Conservation (phyloP, 2,329 filamentous ascomycete species). For the Diaporthe velutina region DNA sequence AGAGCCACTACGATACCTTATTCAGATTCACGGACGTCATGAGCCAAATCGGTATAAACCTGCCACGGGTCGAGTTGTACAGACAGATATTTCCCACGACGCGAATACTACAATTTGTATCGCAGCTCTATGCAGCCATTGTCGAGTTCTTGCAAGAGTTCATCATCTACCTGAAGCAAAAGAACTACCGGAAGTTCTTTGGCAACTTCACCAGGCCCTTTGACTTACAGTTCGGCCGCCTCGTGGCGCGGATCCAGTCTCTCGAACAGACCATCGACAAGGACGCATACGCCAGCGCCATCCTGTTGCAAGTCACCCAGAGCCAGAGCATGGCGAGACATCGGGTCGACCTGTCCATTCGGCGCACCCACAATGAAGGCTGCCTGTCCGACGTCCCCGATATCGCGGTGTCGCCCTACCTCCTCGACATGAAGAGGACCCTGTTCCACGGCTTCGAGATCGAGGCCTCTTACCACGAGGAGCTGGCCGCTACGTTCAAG, state of each 20-base stretch:
- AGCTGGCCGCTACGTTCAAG: slow-evolving; percentile 44
- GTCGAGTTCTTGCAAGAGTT: slow-evolving; percentile 44
- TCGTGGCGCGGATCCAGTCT: slow-evolving; percentile 39
- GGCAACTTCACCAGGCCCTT: slow-evolving; percentile 37
- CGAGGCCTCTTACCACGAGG: slow-evolving; percentile 46
- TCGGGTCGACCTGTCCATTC: slow-evolving; percentile 37
- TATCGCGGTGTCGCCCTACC: slow-evolving; percentile 7
- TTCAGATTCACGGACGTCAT: slow-evolving; percentile 45
- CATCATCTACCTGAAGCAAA: slow-evolving; percentile 42
- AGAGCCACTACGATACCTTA: slow-evolving; percentile 44
- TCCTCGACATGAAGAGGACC: slow-evolving; percentile 42
- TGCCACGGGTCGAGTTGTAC: slow-evolving; percentile 44
- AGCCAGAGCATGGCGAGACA: slow-evolving; percentile 40
- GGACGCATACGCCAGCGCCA: slow-evolving; percentile 40
- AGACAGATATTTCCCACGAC: slow-evolving; percentile 43
- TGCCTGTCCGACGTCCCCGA: slow-evolving; percentile 27
- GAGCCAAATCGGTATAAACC: slow-evolving; percentile 44
- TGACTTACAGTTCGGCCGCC: slow-evolving; percentile 40
- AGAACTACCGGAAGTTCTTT: slow-evolving; percentile 29
- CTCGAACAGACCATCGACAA: slow-evolving; percentile 39
- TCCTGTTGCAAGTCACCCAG: slow-evolving; percentile 38
- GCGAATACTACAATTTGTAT: slow-evolving; percentile 46
- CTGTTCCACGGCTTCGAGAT: slow-evolving; percentile 44
- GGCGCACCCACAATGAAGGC: slow-evolving; percentile 35
- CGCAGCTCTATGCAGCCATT: slow-evolving; percentile 45